Evolutionary conservation across 2,329 filamentous ascomycete genomes (phyloP).

Genomic region (Leptographium galeiforme): DNA sequence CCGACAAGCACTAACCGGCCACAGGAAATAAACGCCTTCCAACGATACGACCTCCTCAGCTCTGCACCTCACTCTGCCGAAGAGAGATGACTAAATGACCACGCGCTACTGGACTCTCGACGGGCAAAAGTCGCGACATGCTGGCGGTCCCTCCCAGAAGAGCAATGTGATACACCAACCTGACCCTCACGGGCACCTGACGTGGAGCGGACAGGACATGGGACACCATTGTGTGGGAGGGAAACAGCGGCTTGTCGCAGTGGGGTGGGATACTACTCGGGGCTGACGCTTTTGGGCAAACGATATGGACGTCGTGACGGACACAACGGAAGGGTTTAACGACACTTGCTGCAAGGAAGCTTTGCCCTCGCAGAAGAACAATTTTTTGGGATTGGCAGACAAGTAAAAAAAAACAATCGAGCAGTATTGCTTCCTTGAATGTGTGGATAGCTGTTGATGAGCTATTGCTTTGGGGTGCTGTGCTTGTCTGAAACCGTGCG

Average conservation of each 20-base stretch:
- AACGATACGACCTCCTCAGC: constrained; percentile 2
- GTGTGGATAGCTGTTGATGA: too few species aligned
- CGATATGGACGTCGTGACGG: not conserved
- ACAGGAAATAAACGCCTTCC: constrained; percentile 6
- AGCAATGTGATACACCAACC: not conserved
- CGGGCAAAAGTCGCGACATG: not conserved
- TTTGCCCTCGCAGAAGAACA: constrained; percentile 1
- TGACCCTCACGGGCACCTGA: not conserved
- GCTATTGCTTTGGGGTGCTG: too few species aligned
- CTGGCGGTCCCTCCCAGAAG: not conserved
- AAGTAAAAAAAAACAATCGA: constrained; percentile 1
- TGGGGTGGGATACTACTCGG: not conserved
- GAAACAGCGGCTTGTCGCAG: not conserved
- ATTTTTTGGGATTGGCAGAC: constrained; percentile 1
- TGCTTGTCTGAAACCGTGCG: too few species aligned
- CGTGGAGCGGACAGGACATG: not conserved
- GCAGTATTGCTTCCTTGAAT: not conserved
- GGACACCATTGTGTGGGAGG: not conserved
- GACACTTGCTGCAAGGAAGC: constrained; percentile 1
- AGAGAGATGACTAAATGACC: not conserved
- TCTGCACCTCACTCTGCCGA: constrained; percentile 3
- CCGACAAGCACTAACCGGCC: too few species aligned
- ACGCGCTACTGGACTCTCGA: not conserved
- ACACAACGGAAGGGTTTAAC: not conserved
- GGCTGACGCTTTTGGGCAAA: constrained; percentile 1